phyloP scores from a whole-genome alignment of 1,139 yeast genomes.

The Saccharomyces pastorianus region DNA sequence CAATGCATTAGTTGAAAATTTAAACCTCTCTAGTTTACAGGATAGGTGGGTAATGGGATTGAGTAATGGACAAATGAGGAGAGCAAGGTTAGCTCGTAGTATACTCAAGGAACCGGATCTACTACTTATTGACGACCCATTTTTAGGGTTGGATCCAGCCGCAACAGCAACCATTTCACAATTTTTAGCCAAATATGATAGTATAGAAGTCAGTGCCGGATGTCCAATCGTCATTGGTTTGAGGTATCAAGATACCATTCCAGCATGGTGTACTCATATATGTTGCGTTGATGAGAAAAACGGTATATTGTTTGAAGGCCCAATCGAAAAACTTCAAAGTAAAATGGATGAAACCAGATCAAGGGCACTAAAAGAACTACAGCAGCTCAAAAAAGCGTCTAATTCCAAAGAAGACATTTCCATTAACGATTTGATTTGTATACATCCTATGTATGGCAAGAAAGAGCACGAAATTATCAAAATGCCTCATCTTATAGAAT shows the following conservation, averaged over 20 bases:
- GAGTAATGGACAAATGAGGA: constrained; percentile 87
- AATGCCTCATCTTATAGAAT: constrained; percentile 43
- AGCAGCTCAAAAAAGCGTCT: constrained; percentile 4
- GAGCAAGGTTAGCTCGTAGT: constrained; percentile 79
- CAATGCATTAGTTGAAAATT: constrained; percentile 38
- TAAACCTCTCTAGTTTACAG: constrained; percentile 50
- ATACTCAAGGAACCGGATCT: constrained; percentile 57
- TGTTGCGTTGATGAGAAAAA: constrained; percentile 46
- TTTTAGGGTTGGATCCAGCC: constrained; percentile 77
- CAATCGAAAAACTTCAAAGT: constrained; percentile 31
- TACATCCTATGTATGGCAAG: constrained; percentile 19
- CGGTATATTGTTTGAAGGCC: constrained; percentile 49
- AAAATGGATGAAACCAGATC: constrained; percentile 27
- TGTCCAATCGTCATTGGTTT: constrained; percentile 55
- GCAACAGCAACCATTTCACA: constrained; percentile 56
- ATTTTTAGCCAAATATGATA: constrained; percentile 33
- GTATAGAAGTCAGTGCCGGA: constrained; percentile 15
- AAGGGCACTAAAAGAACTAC: constrained; percentile 18
- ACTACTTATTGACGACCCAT: constrained; percentile 80
- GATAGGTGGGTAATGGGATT: constrained; percentile 77
- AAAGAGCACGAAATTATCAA: constrained; percentile 15
- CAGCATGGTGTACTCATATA: constrained; percentile 70
- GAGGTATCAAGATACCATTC: constrained; percentile 65
- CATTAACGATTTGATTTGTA: constrained; percentile 18
- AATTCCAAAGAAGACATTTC: constrained; percentile 3